Evolutionary conservation across 1,139 yeast genomes (phyloP).

Genomic region (Kodamaea ohmeri): DNA sequence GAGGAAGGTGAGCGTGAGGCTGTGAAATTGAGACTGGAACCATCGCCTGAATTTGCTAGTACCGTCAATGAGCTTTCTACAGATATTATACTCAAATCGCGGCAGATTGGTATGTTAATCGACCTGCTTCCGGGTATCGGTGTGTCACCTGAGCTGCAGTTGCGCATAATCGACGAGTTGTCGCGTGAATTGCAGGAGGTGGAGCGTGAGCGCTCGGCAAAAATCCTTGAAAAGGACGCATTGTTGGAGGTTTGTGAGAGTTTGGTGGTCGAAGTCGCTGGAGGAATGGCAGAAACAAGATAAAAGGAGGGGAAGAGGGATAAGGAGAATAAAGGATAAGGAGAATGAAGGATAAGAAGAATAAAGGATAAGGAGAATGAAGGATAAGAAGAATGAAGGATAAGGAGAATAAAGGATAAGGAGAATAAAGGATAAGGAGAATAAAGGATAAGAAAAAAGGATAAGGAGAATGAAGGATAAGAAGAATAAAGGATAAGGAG

Average conservation of each 20-base stretch:
- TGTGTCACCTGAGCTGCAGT: constrained; percentile 72
- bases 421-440: no score
- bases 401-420: no score
- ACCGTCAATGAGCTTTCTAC: constrained; percentile 73
- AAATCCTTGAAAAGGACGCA: constrained; percentile 64
- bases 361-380: no score
- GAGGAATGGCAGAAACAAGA: constrained; percentile 47
- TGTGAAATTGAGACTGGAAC: constrained; percentile 9
- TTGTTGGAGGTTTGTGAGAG: constrained; percentile 65
- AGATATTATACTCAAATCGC: constrained; percentile 78
- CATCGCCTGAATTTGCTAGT: constrained; percentile 39
- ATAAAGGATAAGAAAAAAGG: no score
- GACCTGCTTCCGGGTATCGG: constrained; percentile 94
- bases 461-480: no score
- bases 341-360: not conserved
- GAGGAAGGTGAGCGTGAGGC: constrained; percentile 27
- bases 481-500: no score
- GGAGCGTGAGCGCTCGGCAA: constrained; percentile 57
- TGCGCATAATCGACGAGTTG: constrained; percentile 59
- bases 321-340: no score
- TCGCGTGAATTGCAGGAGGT: constrained; percentile 61
- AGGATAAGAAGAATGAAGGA: no score
- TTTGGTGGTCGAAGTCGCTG: constrained; percentile 61
- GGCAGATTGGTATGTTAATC: constrained; percentile 82
- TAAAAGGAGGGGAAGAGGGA: not conserved